Evolutionary conservation across 352 stramenopile species (phyloP), one percentile per base, ranked within the genome.

Genomic region (Globisporangium carolinianum): DNA sequence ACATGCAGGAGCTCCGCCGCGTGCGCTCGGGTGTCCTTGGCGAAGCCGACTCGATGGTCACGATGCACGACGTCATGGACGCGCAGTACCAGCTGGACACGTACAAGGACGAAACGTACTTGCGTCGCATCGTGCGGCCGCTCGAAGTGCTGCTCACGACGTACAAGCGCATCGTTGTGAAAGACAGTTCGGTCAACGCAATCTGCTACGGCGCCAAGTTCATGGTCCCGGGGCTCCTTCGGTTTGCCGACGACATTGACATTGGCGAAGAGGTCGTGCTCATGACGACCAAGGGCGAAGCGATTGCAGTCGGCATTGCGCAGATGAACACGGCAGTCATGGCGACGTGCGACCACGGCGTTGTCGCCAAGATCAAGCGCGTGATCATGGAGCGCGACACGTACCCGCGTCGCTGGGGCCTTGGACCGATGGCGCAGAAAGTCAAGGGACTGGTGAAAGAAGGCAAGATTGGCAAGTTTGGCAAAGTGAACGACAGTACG

Each of bases 321-420:
- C 97, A 99, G 79, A 99, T 99, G 98, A 99, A 96, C 0, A 99
- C 98, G 0, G 87, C 96, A 8, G 97, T 99, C 47, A 99, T 99
- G 97, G 97, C 97, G 8, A 99, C 97, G 38, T 98, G 96, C 58
- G 98, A 99, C 90, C 98, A 99, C 76, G 98, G 98, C 18, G 93
- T 98, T 8, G 98, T 99, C 9, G 97, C 97, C 43, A 99, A 99
- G 87, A 99, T 99, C 72, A 99, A 99, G 82, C 91, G 98, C 51
- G 97, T 99, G 36, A 99, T 99, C 72, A 99, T 99, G 98, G 98
- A 99, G 86, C 80, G 98, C 42, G 98, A 99, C 84, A 99, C 94
- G 51, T 99, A 99, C 72, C 98, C 98, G 37, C 86, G 97, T 68
- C 84, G 96, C 58, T 99, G 98, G 98, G 97, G 98, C 58, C 77